Conservation (phyloP, 2,329 filamentous ascomycete species). For the Chaetomiaceae sp. region DNA sequence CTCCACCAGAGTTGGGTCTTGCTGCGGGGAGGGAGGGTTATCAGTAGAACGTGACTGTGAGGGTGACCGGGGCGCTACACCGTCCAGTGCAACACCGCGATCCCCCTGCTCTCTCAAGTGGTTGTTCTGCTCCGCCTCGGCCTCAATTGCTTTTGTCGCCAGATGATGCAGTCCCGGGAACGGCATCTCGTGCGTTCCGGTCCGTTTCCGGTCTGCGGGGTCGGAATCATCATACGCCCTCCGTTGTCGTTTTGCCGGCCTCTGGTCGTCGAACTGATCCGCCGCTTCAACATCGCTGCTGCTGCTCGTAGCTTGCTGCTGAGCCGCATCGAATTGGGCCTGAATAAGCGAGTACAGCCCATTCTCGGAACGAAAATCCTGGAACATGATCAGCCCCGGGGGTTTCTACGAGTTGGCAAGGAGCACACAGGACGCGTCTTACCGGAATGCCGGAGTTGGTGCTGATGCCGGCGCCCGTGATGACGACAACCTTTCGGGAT, state of each 20-base stretch:
- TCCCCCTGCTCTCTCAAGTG: too few relatives aligned
- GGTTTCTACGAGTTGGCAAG: too few relatives aligned
- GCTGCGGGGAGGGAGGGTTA: too few relatives aligned
- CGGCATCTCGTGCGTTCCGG: neutral
- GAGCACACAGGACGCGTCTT: too few relatives aligned
- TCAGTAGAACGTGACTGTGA: too few relatives aligned
- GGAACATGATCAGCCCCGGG: constrained; percentile 19
- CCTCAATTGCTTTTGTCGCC: neutral
- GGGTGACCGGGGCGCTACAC: too few relatives aligned
- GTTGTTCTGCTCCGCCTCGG: neutral
- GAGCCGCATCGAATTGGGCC: constrained; percentile 57
- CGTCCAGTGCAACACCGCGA: too few relatives aligned
- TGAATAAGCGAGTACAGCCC: constrained; percentile 70
- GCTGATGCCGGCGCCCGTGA: constrained; percentile 70
- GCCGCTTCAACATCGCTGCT: constrained; percentile 32
- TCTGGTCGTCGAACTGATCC: constrained; percentile 27
- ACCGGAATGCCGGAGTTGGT: constrained; percentile 74
- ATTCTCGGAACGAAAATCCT: constrained; percentile 71
- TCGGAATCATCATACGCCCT: constrained; percentile 27
- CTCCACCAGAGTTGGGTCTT: too few relatives aligned
- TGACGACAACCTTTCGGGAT: constrained; percentile 64
- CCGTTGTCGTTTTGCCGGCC: constrained; percentile 34
- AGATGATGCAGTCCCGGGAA: constrained; percentile 11
- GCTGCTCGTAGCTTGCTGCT: constrained; percentile 28
- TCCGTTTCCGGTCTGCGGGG: neutral